Percentiles rank a stretch among this genome's conserved stretches.
Conservation (phyloP, 148 eudicot genomes). For the Diospyros kaki region DNA sequence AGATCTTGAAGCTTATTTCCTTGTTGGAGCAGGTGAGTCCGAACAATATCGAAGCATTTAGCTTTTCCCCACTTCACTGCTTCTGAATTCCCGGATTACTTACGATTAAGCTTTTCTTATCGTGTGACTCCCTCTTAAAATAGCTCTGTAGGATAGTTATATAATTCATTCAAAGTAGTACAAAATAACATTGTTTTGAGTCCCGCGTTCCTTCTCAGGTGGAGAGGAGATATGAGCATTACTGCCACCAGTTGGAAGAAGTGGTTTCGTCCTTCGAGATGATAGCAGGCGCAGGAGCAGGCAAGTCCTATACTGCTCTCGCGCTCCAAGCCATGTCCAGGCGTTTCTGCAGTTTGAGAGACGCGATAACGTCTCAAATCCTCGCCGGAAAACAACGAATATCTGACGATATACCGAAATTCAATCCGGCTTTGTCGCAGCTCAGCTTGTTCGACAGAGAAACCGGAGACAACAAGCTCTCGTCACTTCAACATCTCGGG, state of each 20-base stretch:
- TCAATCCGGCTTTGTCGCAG: slow-evolving; percentile 49
- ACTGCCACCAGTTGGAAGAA: slow-evolving; percentile 63
- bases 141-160: too few relatives aligned
- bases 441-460: slow-evolving; percentile 58
- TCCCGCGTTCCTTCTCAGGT: slow-evolving; percentile 38
- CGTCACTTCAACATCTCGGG: slow-evolving; percentile 69
- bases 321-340: slow-evolving; percentile 93
- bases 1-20: slow-evolving; percentile 61
- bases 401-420: slow-evolving; percentile 44
- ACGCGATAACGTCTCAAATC: slow-evolving; percentile 69
- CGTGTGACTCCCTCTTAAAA: too few relatives aligned
- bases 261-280: slow-evolving; percentile 66
- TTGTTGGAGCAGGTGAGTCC: slow-evolving; percentile 78
- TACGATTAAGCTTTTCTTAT: too few relatives aligned
- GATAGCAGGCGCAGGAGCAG: slow-evolving; percentile 72
- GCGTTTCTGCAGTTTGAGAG: slow-evolving; percentile 76
- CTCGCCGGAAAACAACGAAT: slow-evolving; percentile 35
- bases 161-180: too few relatives aligned
- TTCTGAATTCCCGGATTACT: not conserved
- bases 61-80: not conserved
- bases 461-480: slow-evolving; percentile 26
- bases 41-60: not conserved
- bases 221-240: slow-evolving; percentile 76
- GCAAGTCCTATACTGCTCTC: slow-evolving; percentile 82
- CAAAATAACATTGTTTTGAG: too few relatives aligned